Evolutionary conservation across 208 protist genomes (phyloP).

Genomic region (Leishmania amazonensis): DNA sequence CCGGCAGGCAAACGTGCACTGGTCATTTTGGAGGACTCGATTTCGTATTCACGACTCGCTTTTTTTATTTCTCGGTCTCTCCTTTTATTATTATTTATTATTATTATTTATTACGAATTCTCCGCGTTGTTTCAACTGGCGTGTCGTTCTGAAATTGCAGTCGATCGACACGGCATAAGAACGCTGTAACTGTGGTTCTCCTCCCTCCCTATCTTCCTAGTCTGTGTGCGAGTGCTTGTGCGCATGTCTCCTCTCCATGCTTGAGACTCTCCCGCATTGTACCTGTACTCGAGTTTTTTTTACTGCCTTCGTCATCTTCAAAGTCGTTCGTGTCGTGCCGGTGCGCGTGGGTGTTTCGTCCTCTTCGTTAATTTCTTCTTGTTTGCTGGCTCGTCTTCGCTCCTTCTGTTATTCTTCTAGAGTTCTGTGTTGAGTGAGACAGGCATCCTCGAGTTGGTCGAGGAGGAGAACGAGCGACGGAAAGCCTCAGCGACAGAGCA

Average conservation of each 20-base stretch:
- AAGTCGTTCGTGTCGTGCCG: not conserved
- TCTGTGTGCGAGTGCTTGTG: not conserved
- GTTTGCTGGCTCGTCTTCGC: conserved; percentile 2
- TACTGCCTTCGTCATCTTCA: not conserved
- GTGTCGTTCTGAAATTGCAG: not conserved
- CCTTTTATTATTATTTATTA: too few relatives aligned
- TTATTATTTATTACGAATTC: too few relatives aligned
- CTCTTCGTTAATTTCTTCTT: not conserved
- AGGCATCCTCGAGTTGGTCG: not conserved
- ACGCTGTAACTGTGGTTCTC: not conserved
- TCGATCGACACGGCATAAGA: not conserved
- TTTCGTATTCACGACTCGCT: not conserved
- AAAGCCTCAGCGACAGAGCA: not conserved
- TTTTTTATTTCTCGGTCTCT: not conserved
- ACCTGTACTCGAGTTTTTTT: not conserved
- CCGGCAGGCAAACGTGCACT: not conserved
- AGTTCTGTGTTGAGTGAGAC: not conserved
- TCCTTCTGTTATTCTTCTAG: not conserved
- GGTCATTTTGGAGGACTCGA: not conserved
- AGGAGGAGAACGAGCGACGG: not conserved
- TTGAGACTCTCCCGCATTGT: not conserved
- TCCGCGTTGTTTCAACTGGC: not conserved
- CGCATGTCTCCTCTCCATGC: not conserved
- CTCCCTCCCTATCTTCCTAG: not conserved
- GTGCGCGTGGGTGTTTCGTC: not conserved